phyloP scores from a whole-genome alignment of 2,329 filamentous ascomycete genomes.

The Penicillium sp. region DNA sequence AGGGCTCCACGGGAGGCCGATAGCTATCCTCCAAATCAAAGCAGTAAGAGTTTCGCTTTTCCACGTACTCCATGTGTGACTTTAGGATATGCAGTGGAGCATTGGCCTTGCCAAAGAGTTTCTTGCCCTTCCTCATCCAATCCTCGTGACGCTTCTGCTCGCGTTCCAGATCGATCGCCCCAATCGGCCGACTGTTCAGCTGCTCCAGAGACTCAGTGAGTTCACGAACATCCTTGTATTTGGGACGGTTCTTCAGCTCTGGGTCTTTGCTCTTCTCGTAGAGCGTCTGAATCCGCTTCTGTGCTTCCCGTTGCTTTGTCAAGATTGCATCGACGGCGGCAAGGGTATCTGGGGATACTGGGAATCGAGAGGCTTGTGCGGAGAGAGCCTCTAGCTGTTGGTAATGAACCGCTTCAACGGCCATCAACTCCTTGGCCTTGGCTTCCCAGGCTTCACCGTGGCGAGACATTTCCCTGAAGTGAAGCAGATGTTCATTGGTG shows the following conservation, averaged over 20 bases:
- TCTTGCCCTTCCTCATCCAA: slow-evolving; percentile 99
- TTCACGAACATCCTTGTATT: slow-evolving; percentile 87
- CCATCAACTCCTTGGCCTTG: slow-evolving; percentile 90
- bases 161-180: slow-evolving; percentile 90
- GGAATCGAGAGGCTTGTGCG: slow-evolving; percentile 77
- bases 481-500: slow-evolving; percentile 78
- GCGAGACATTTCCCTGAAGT: slow-evolving; percentile 75
- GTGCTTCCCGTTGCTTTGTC: slow-evolving; percentile 93
- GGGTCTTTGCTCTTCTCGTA: slow-evolving; percentile 76
- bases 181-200: slow-evolving; percentile 88
- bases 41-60: slow-evolving; percentile 86
- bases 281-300: slow-evolving; percentile 82
- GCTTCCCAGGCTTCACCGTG: slow-evolving; percentile 87
- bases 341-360: slow-evolving; percentile 81
- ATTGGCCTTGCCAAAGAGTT: slow-evolving; percentile 96
- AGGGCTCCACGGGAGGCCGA: slow-evolving; percentile 86
- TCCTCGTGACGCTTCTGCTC: slow-evolving; percentile 96
- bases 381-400: slow-evolving; percentile 92
- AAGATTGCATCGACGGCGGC: slow-evolving; percentile 86
- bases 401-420: slow-evolving; percentile 90
- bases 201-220: slow-evolving; percentile 86
- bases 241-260: slow-evolving; percentile 79
- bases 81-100: slow-evolving; percentile 95
- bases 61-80: slow-evolving; percentile 90
- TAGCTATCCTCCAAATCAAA: slow-evolving; percentile 92